phyloP scores from a whole-genome alignment of 116 monocot species.

The Iris pallida region DNA sequence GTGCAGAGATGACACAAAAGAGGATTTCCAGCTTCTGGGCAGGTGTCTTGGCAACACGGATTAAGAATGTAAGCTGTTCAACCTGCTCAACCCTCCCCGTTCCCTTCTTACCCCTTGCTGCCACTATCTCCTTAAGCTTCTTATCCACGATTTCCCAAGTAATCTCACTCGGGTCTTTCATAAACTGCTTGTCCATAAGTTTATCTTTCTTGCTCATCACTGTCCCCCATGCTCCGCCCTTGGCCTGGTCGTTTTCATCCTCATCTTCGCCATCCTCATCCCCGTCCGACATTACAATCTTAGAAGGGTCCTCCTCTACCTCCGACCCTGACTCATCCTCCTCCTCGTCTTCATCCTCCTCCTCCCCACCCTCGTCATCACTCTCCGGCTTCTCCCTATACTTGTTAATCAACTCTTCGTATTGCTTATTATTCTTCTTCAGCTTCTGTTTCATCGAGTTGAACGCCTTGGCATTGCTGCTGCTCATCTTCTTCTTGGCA shows the following conservation, averaged over 20 bases:
- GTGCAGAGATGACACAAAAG: constrained; percentile 75
- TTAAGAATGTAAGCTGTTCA: constrained; percentile 84
- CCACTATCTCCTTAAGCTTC: constrained; percentile 82
- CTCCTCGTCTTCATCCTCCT: constrained; percentile 31
- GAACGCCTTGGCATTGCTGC: constrained; percentile 76
- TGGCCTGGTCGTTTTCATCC: constrained; percentile 21
- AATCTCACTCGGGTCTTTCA: constrained; percentile 83
- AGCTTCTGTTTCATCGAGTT: constrained; percentile 90
- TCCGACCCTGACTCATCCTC: constrained; percentile 27
- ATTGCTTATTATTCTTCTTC: constrained; percentile 91
- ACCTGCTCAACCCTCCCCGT: constrained; percentile 86
- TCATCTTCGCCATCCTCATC: constrained; percentile 28
- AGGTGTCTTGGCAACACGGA: constrained; percentile 89
- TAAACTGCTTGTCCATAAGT: constrained; percentile 72
- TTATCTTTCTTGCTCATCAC: constrained; percentile 55
- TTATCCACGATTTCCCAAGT: constrained; percentile 90
- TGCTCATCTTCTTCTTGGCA: constrained; percentile 90
- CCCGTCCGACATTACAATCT: constrained; percentile 22
- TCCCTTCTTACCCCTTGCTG: constrained; percentile 84
- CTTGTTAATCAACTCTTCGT: constrained; percentile 56
- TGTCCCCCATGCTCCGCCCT: constrained; percentile 37
- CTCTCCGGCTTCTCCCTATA: constrained; percentile 61
- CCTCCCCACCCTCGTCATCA: constrained; percentile 35
- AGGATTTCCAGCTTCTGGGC: constrained; percentile 89
- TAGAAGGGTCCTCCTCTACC: constrained; percentile 27